phyloP scores from a whole-genome alignment of 805 yeast species.

The Candida schatavii region DNA sequence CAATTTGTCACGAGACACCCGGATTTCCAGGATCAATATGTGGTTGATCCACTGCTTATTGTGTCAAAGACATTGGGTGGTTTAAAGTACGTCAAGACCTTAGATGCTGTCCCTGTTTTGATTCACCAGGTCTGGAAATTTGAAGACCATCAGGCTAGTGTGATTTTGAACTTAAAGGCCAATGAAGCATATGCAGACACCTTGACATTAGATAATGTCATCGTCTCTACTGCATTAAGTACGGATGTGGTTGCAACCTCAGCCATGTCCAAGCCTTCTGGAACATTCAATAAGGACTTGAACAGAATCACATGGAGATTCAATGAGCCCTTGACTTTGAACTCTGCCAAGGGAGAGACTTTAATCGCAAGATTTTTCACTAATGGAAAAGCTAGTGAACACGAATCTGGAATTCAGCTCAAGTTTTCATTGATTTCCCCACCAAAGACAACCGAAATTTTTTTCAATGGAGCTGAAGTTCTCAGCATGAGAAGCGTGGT shows the following conservation, averaged over 20 bases:
- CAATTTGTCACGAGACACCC: slow-evolving; percentile 28
- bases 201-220: slow-evolving; percentile 54
- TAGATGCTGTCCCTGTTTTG: slow-evolving; percentile 59
- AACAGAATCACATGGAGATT: slow-evolving; percentile 87
- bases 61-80: slow-evolving; percentile 73
- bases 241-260: slow-evolving; percentile 60
- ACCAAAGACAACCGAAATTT: slow-evolving; percentile 43
- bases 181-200: slow-evolving; percentile 43
- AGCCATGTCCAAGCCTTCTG: slow-evolving; percentile 90
- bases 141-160: slow-evolving; percentile 80
- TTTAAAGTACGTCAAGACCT: slow-evolving; percentile 63
- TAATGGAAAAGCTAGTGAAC: slow-evolving; percentile 65
- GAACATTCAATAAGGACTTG: slow-evolving; percentile 83
- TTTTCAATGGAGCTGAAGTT: slow-evolving; percentile 31
- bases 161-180: slow-evolving; percentile 68
- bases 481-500: slow-evolving; percentile 47
- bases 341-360: slow-evolving; percentile 41
- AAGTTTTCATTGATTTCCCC: slow-evolving; percentile 53
- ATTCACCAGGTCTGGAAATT: slow-evolving; percentile 88
- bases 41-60: slow-evolving; percentile 47
- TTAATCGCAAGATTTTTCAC: slow-evolving; percentile 86
- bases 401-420: slow-evolving; percentile 69
- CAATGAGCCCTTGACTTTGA: slow-evolving; percentile 36
- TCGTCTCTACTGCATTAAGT: slow-evolving; percentile 56
- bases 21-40: slow-evolving; percentile 30